Evolutionary conservation across 352 stramenopile genomes (phyloP).

Genomic region (Discostella stelligera): DNA sequence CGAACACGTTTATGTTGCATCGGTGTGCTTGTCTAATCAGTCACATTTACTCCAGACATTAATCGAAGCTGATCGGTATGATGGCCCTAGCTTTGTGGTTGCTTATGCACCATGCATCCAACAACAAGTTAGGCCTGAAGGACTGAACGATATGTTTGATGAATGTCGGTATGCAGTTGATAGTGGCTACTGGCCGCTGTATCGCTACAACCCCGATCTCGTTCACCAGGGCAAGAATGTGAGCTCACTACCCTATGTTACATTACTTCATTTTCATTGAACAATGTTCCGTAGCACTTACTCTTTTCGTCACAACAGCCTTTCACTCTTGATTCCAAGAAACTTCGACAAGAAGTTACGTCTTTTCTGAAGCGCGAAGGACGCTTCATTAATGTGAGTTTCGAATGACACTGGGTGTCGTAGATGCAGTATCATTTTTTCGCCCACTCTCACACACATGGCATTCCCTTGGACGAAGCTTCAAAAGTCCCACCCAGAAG

Average conservation of each 20-base stretch:
- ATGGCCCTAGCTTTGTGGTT: constrained; percentile 89
- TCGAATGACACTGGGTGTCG: background rate
- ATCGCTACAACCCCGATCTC: constrained; percentile 86
- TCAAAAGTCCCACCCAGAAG: constrained; percentile 84
- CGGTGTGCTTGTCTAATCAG: constrained; percentile 83
- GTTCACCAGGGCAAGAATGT: constrained; percentile 85
- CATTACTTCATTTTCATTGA: background rate
- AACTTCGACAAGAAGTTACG: constrained; percentile 88
- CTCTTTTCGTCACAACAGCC: background rate
- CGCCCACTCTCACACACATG: constrained; percentile 7
- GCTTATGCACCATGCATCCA: constrained; percentile 86
- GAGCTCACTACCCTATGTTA: background rate
- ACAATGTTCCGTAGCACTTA: background rate
- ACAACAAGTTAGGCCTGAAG: constrained; percentile 60
- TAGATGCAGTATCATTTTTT: background rate
- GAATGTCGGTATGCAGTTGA: constrained; percentile 87
- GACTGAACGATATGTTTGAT: constrained; percentile 76
- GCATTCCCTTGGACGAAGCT: constrained; percentile 43
- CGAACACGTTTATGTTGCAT: constrained; percentile 90
- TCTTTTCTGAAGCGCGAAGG: constrained; percentile 88
- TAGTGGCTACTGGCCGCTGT: constrained; percentile 89
- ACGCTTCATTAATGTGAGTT: constrained; percentile 84
- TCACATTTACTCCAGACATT: constrained; percentile 87
- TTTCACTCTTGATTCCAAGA: constrained; percentile 83
- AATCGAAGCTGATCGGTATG: constrained; percentile 88